Conservation (phyloP, 352 stramenopile genomes). For the Pythium rishiriense region DNA sequence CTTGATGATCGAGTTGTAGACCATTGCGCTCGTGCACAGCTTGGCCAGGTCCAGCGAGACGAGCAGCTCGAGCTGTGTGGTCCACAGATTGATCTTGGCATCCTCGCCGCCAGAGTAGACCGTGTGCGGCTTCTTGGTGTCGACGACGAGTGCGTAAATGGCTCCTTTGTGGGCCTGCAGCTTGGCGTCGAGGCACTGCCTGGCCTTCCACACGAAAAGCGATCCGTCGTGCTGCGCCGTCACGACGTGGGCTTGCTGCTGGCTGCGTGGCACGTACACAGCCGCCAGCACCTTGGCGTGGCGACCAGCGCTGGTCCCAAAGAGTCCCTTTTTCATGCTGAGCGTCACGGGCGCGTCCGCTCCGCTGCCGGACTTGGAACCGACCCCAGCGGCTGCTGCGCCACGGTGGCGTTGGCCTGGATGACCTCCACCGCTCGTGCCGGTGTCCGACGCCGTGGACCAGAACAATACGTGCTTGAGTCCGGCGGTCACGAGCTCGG, state of each 20-base stretch:
- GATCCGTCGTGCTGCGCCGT: conserved; percentile 70
- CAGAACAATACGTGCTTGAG: conserved; percentile 75
- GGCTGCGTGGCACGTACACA: conserved; percentile 26
- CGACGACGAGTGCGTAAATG: conserved; percentile 47
- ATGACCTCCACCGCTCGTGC: not conserved
- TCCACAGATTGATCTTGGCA: conserved; percentile 62
- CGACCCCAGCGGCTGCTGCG: not conserved
- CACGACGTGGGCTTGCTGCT: conserved; percentile 40
- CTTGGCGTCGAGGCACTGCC: conserved; percentile 54
- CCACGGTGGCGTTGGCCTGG: conserved; percentile 5
- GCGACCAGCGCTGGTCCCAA: conserved; percentile 31
- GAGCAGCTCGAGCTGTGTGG: conserved; percentile 47
- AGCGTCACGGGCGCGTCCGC: conserved; percentile 26
- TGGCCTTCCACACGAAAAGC: conserved; percentile 76
- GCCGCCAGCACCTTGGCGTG: conserved; percentile 40
- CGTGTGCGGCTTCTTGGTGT: conserved; percentile 44
- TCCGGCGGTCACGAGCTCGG: conserved; percentile 60
- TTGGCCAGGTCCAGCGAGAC: conserved; percentile 43
- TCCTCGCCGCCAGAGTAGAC: conserved; percentile 67
- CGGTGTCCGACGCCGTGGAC: conserved; percentile 8
- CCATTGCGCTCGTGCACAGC: conserved; percentile 16
- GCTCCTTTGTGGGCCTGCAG: conserved; percentile 43
- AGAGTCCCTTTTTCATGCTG: conserved; percentile 63
- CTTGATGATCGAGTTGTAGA: conserved; percentile 44
- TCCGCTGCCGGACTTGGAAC: conserved; percentile 16